Conservation (phyloP, 2,329 filamentous ascomycete species). For the Monosporascus ibericus region DNA sequence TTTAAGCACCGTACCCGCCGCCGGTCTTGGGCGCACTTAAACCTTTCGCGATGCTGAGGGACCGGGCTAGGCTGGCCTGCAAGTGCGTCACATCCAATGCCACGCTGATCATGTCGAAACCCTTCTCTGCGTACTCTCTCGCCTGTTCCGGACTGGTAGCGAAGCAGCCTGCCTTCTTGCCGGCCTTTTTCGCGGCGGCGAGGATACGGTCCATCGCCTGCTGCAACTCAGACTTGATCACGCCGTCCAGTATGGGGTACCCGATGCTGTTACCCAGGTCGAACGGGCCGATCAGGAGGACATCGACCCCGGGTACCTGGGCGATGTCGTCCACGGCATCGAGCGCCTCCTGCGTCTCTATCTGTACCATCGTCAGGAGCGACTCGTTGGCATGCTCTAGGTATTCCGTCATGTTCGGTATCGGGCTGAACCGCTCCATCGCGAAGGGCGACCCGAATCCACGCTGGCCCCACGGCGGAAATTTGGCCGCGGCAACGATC, state of each 20-base stretch:
- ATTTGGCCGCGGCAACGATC: constrained; percentile 47
- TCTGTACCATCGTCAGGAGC: constrained; percentile 60
- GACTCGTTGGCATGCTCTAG: constrained; percentile 50
- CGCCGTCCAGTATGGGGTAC: constrained; percentile 53
- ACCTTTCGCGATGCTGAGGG: constrained; percentile 42
- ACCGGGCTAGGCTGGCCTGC: constrained; percentile 37
- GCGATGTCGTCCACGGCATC: constrained; percentile 57
- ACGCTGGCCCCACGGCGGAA: constrained; percentile 47
- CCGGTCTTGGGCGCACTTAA: constrained; percentile 29
- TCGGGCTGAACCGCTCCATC: constrained; percentile 41
- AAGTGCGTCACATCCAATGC: constrained; percentile 51
- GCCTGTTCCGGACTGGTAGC: constrained; percentile 51
- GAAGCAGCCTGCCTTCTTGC: constrained; percentile 61
- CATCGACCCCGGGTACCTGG: constrained; percentile 52
- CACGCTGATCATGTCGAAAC: constrained; percentile 57
- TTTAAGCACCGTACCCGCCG: constrained; percentile 33
- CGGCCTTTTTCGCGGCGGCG: constrained; percentile 50
- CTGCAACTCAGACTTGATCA: constrained; percentile 52
- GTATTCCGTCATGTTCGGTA: constrained; percentile 47
- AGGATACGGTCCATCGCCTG: constrained; percentile 54
- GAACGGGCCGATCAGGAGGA: constrained; percentile 61
- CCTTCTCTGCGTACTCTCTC: constrained; percentile 46
- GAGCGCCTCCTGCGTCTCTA: constrained; percentile 59
- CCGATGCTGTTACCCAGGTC: constrained; percentile 61
- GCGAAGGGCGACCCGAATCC: constrained; percentile 52